A percentile compares a stretch with the other conserved stretches of the same genome.
These are phyloP conservation scores for Camillea tinctor DNA, from an alignment of 2,329 filamentous ascomycete species.

Conservation along the genomic window DNA sequence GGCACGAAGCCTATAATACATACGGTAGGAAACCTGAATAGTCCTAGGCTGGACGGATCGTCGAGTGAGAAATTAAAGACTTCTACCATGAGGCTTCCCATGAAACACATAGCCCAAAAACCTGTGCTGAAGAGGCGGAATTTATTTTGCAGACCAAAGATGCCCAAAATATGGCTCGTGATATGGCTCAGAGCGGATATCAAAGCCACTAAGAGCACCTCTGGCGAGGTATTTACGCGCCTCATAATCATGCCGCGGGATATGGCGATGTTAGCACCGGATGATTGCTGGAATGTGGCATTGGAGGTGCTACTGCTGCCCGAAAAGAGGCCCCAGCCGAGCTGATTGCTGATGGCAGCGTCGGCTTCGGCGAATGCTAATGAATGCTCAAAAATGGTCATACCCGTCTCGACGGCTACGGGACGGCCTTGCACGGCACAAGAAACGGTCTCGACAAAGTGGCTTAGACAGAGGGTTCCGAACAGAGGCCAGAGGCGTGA, in stretches of 20 bases:
- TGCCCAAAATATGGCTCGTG: slow-evolving; percentile 77
- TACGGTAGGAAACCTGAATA: slow-evolving; percentile 87
- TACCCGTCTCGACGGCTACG: slow-evolving; percentile 82
- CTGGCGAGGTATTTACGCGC: slow-evolving; percentile 82
- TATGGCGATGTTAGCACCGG: slow-evolving; percentile 46
- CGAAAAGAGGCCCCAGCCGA: slow-evolving; percentile 67
- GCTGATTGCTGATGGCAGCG: slow-evolving; percentile 76
- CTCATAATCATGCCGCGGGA: slow-evolving; percentile 69
- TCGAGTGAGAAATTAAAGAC: slow-evolving; percentile 62
- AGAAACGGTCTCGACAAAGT: slow-evolving; percentile 84
- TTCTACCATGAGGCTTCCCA: slow-evolving; percentile 80
- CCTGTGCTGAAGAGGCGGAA: slow-evolving; percentile 84
- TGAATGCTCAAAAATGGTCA: slow-evolving; percentile 96
- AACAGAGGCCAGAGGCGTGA: slow-evolving; percentile 75
- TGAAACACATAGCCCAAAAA: slow-evolving; percentile 88
- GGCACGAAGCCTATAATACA: slow-evolving; percentile 95
- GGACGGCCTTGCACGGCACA: slow-evolving; percentile 84
- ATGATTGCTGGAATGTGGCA: slow-evolving; percentile 43
- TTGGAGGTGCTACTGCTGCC: slow-evolving; percentile 42
- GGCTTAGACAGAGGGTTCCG: slow-evolving; percentile 67
- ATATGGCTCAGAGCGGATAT: slow-evolving; percentile 89
- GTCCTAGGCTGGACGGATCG: slow-evolving; percentile 59
- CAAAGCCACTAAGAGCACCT: slow-evolving; percentile 81
- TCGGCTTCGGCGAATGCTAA: slow-evolving; percentile 95
- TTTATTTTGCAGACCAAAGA: slow-evolving; percentile 75